These are phyloP conservation scores for Saccharata proteae DNA, from an alignment of 2,329 filamentous ascomycete species.

Conservation along the genomic window DNA sequence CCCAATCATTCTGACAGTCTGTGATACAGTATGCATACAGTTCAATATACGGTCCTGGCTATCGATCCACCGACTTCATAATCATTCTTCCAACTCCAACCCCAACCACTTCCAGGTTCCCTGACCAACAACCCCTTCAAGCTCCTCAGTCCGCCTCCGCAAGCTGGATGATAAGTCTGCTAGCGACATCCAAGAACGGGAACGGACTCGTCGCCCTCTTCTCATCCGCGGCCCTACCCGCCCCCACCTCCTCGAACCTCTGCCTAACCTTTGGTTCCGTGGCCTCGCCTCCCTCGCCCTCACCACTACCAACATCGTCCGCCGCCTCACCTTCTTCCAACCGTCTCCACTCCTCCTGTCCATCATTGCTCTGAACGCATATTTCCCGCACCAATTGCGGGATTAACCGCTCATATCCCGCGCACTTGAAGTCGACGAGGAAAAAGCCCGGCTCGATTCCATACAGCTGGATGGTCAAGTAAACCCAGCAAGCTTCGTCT, in stretches of 20 bases:
- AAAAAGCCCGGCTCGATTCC: conserved; percentile 82
- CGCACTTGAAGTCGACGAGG: conserved; percentile 95
- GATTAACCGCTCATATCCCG: conserved; percentile 85
- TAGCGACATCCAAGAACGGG: conserved; percentile 89
- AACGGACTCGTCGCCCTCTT: conserved; percentile 94
- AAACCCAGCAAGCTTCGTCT: conserved; percentile 71
- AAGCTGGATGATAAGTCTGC: conserved; percentile 82
- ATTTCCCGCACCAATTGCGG: conserved; percentile 29
- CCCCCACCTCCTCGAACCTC: conserved; percentile 30
- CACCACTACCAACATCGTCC: conserved; percentile 12
- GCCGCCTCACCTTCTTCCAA: conserved; percentile 19
- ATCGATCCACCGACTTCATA: too few relatives aligned
- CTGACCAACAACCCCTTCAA: too few relatives aligned
- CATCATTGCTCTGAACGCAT: conserved; percentile 13
- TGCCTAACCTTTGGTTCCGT: conserved; percentile 22
- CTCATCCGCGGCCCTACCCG: conserved; percentile 53
- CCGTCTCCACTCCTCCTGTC: conserved; percentile 13
- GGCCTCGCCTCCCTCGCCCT: conserved; percentile 14
- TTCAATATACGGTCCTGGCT: too few relatives aligned
- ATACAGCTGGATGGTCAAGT: conserved; percentile 93
- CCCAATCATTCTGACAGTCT: too few relatives aligned
- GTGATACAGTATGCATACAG: too few relatives aligned
- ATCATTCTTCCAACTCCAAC: too few relatives aligned
- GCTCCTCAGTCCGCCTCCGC: conserved; percentile 58
- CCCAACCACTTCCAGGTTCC: too few relatives aligned